Percentiles rank a stretch among this genome's conserved stretches.
phyloP scores from a whole-genome alignment of 306 rosid species.

The Vachellia collinsii region DNA sequence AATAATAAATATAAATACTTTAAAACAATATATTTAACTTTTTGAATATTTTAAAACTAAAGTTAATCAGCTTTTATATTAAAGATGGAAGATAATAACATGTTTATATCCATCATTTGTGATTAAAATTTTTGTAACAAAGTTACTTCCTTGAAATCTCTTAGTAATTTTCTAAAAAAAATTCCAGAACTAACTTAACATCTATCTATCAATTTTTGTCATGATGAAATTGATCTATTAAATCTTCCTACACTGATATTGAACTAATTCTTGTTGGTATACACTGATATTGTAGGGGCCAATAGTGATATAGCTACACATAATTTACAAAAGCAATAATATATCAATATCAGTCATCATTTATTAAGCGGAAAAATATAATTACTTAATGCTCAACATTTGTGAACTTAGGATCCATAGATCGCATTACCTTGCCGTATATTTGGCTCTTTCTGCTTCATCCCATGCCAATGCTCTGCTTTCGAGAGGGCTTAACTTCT shows the following conservation, averaged over 20 bases:
- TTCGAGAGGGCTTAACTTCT: constrained; percentile 64
- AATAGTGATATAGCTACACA: background rate
- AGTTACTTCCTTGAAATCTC: too few species aligned
- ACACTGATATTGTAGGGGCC: background rate
- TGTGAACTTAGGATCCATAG: background rate
- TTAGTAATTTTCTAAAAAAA: too few species aligned
- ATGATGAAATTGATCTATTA: too few species aligned
- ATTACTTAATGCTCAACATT: background rate
- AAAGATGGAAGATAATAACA: too few species aligned
- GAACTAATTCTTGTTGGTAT: background rate
- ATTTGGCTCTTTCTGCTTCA: constrained; percentile 94
- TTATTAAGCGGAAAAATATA: background rate
- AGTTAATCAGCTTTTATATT: too few species aligned
- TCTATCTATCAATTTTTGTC: background rate
- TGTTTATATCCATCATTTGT: too few species aligned
- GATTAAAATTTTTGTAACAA: too few species aligned
- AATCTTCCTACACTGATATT: background rate
- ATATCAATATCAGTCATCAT: background rate
- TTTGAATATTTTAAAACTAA: too few species aligned
- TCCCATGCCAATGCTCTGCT: constrained; percentile 92
- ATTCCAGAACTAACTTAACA: too few species aligned
- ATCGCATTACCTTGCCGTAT: constrained; percentile 70
- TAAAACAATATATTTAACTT: too few species aligned
- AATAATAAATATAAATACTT: too few species aligned
- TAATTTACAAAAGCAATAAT: background rate